Evolutionary conservation across 352 stramenopile genomes (phyloP), one percentile per base, ranked within the genome.

Genomic region (Globisporangium splendens): DNA sequence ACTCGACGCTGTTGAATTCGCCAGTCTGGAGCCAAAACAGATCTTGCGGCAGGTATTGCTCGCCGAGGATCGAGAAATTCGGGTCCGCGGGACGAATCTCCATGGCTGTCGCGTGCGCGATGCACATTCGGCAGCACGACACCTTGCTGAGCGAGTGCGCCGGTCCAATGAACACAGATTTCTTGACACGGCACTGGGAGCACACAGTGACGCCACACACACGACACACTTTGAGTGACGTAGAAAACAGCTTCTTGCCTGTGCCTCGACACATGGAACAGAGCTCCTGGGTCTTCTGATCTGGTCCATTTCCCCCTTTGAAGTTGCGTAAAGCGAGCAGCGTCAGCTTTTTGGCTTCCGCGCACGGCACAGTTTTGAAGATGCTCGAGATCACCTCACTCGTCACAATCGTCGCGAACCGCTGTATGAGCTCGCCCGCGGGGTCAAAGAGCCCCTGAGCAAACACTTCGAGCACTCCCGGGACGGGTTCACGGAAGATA

Each of bases 301-400:
- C 41, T 46, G 43, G 24, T 44, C 39, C 3, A n/a, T 28, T 39
- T 17, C 46, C 46, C 0, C 42, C 54, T 6, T 28, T 61, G 35
- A 43, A 51, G 20, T 51, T 46, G 22, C 31, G 21, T 8, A 51
- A 59, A 18, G 70, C 50, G 17, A 83, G 41, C 35, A 77, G 59
- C 35, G 71, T 83, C 13, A 82, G 51, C 49, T 77, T 79, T 59
- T 82, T 82, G 53, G 73, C 73, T 42, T 79, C 63, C 0, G 69
- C 69, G 21, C 67, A 78, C 11, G 54, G 47, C 11, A 79, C 71
- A 11, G 59, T 69, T 21, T 65, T 70, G 28, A 80, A 58, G 1
- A 77, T 31, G 0, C 54, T 59, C 1, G 47, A 61, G 52, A 80
- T 62, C 46, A 76, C 74, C 21, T 69, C 65, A 42, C 64, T 56